Evolutionary conservation across 768 basidiomycete genomes (phyloP), one percentile per base, ranked within the genome.

Genomic region (Sporobolomyces roseus): DNA sequence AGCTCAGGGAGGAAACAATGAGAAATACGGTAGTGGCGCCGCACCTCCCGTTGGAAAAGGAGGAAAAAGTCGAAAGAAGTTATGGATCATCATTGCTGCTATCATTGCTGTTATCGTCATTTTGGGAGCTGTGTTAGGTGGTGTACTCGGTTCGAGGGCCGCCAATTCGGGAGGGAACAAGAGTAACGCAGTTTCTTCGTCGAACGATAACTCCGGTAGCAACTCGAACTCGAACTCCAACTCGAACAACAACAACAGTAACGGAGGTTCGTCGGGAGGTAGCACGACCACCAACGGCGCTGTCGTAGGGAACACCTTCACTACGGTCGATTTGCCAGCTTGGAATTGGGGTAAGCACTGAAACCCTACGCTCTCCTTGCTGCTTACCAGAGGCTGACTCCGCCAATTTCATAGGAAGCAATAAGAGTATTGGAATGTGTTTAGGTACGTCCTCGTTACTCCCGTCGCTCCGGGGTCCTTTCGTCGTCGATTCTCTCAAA

Each of bases 341-440:
- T 75, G 74, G 74, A 49, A 68, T 36, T 75, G 71, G 71, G 61
- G 48, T 0, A 25, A 35, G 41, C 50, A 73, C 56, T 73, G 73
- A n/a, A 48, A 45, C 43, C 45, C 21, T 23, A 46, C 45, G 10
- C 38, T 41, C 38, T 17, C 10, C 10, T n/a, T n/a, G n/a, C n/a
- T n/a, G n/a, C n/a, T n/a, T n/a, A n/a, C n/a, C n/a, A n/a, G n/a
- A n/a, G n/a, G n/a, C n/a, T n/a, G n/a, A n/a, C n/a, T n/a, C n/a
- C n/a, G n/a, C n/a, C n/a, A n/a, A n/a, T n/a, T n/a, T n/a, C n/a
- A n/a, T n/a, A n/a, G n/a, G n/a, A n/a, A n/a, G n/a, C n/a, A n/a
- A n/a, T n/a, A n/a, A n/a, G n/a, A n/a, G n/a, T n/a, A n/a, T n/a
- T n/a, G n/a, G n/a, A n/a, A n/a, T n/a, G n/a, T n/a, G n/a, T n/a